Evolutionary conservation across 179 eudicot genomes (phyloP).

Genomic region (Patellifolia procumbens): DNA sequence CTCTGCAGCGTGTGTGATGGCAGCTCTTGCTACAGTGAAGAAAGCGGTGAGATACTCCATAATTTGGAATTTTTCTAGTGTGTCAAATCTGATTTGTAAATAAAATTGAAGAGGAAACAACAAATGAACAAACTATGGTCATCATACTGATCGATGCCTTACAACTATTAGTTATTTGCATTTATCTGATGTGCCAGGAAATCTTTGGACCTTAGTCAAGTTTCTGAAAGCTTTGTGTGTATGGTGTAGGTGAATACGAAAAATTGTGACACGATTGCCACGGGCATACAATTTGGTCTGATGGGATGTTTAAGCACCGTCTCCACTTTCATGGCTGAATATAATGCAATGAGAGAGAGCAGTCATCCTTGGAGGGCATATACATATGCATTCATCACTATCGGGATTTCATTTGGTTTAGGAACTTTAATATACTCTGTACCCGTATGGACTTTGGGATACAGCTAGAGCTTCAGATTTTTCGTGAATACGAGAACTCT

Average conservation of each 20-base stretch:
- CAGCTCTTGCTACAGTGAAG: conserved; percentile 69
- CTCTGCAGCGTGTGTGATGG: conserved; percentile 78
- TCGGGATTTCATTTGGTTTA: conserved; percentile 47
- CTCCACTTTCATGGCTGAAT: conserved; percentile 82
- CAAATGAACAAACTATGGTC: no score
- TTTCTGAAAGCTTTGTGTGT: background rate
- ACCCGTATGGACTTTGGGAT: conserved; percentile 48
- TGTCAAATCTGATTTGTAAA: no score
- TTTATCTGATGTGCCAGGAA: no score
- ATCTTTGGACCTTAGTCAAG: no score
- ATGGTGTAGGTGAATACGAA: conserved; percentile 52
- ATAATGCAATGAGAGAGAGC: conserved; percentile 63
- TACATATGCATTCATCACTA: conserved; percentile 59
- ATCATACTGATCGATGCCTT: background rate
- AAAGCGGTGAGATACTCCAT: conserved; percentile 47
- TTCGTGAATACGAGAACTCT: conserved; percentile 48
- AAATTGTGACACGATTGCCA: conserved; percentile 50
- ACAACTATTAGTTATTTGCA: background rate
- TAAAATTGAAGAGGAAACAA: no score
- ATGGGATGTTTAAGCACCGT: conserved; percentile 87
- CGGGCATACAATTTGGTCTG: conserved; percentile 71
- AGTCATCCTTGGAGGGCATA: conserved; percentile 68
- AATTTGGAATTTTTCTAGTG: background rate
- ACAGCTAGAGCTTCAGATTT: conserved; percentile 19
- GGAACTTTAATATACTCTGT: conserved; percentile 63